These are phyloP conservation scores for Hansfordia pulvinata DNA, from an alignment of 2,329 filamentous ascomycete genomes.

Conservation along the genomic window DNA sequence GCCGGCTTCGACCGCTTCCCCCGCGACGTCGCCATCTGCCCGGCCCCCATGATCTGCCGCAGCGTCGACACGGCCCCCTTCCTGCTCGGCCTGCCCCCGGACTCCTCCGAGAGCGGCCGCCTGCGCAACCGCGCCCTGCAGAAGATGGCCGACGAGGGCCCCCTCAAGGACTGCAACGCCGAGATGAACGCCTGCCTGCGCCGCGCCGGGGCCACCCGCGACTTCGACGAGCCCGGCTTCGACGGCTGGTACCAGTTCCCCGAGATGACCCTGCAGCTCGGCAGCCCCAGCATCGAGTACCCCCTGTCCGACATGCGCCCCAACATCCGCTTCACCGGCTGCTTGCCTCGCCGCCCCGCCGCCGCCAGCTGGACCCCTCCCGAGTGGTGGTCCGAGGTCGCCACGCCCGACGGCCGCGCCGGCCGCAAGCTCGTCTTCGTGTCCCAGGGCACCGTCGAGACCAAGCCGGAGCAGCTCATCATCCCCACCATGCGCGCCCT, in stretches of 20 bases:
- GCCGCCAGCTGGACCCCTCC: conserved; percentile 19
- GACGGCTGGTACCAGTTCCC: conserved; percentile 14
- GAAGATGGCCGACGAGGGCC: conserved; percentile 6
- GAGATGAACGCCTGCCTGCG: conserved; percentile 1
- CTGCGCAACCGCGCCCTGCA: conserved; percentile 17
- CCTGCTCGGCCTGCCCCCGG: conserved; percentile 22
- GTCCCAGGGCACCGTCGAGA: conserved; percentile 30
- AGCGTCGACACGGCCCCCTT: conserved; percentile 25
- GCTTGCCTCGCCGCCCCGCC: conserved; percentile 18
- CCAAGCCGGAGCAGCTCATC: conserved; percentile 25
- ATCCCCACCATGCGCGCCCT: conserved; percentile 29
- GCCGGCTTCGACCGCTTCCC: conserved; percentile 20
- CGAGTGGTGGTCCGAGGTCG: conserved; percentile 29
- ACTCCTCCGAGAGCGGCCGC: conserved; percentile 20
- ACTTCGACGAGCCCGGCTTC: conserved; percentile 6
- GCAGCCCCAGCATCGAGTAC: conserved; percentile 20
- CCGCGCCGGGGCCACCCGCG: not conserved
- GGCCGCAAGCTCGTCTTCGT: conserved; percentile 28
- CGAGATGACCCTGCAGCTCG: conserved; percentile 21
- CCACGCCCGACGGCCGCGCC: conserved; percentile 2
- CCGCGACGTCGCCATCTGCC: conserved; percentile 23
- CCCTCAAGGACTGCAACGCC: not conserved
- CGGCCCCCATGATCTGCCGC: conserved; percentile 19
- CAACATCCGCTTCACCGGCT: conserved; percentile 28
- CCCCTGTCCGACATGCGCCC: conserved; percentile 19